phyloP scores from a whole-genome alignment of 495 filamentous ascomycete genomes.

The Penicillium soppii region DNA sequence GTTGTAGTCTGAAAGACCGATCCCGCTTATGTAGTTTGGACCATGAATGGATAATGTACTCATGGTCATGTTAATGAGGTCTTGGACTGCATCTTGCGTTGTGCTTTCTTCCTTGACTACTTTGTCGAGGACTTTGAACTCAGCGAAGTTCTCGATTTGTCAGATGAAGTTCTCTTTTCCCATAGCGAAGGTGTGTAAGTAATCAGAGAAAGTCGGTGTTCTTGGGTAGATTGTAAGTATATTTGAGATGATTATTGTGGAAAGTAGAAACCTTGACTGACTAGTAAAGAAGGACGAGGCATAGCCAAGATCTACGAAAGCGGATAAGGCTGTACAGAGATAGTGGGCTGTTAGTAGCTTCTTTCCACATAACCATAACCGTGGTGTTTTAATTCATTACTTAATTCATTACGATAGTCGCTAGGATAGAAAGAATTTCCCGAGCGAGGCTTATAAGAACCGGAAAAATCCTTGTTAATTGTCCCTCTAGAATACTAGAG shows the following conservation, averaged over 20 bases:
- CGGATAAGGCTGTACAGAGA: no score
- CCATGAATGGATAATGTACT: neutral
- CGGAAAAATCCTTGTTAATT: no score
- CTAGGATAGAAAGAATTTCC: no score
- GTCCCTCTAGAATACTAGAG: no score
- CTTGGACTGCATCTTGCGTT: neutral
- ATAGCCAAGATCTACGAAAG: neutral
- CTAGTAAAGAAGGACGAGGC: neutral
- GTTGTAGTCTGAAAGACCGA: constrained; percentile 10
- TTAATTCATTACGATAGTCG: no score
- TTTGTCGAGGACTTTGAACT: constrained; percentile 6
- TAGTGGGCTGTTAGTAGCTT: no score
- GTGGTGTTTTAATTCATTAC: no score
- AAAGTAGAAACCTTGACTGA: neutral
- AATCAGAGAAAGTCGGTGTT: neutral
- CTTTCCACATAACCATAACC: no score
- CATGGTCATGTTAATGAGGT: constrained; percentile 6
- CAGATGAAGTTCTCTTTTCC: constrained; percentile 2
- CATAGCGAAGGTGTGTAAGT: neutral
- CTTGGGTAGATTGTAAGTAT: neutral
- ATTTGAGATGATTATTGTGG: neutral
- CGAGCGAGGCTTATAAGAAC: no score
- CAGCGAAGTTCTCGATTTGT: constrained; percentile 6
- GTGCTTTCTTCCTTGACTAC: constrained; percentile 5
- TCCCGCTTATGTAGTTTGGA: neutral